Evolutionary conservation across 177 flowering plant genomes (phyloP).

Genomic region (Vitis hybrid): DNA sequence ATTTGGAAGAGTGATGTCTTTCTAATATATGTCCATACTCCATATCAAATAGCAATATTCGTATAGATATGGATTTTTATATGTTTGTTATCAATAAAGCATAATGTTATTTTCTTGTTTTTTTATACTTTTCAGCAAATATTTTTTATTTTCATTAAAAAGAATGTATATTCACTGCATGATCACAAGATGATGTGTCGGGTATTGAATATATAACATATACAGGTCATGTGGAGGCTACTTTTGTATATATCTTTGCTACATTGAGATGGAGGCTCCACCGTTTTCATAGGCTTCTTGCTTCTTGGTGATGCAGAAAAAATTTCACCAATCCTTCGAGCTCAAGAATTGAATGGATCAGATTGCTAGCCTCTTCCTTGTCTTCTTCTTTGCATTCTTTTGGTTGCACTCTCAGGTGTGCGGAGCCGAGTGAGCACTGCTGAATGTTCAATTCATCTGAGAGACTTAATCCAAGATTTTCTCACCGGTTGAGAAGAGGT

Average conservation of each 20-base stretch:
- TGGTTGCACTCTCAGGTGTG: not conserved
- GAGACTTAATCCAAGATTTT: slow-evolving; percentile 65
- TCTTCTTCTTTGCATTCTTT: not conserved
- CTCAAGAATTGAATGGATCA: not conserved
- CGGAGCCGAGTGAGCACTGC: too few species aligned
- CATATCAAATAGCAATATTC: not conserved
- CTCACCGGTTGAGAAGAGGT: slow-evolving; percentile 93
- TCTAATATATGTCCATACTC: slow-evolving; percentile 1
- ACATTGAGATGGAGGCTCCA: too few species aligned
- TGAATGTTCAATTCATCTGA: not conserved
- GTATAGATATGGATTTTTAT: slow-evolving; percentile 2
- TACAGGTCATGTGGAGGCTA: too few species aligned
- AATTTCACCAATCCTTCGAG: not conserved
- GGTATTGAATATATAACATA: too few species aligned
- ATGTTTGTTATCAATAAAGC: too few species aligned
- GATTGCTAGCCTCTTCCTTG: not conserved
- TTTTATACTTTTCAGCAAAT: too few species aligned
- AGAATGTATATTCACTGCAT: too few species aligned
- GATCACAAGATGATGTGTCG: too few species aligned
- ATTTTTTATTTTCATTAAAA: too few species aligned
- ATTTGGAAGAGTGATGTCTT: slow-evolving; percentile 11
- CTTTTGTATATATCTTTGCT: too few species aligned
- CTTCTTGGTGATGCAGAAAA: not conserved
- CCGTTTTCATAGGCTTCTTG: not conserved
- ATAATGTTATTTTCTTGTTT: too few species aligned